Conservation (phyloP, 2,329 filamentous ascomycete genomes). For the Neofusicoccum ribis region DNA sequence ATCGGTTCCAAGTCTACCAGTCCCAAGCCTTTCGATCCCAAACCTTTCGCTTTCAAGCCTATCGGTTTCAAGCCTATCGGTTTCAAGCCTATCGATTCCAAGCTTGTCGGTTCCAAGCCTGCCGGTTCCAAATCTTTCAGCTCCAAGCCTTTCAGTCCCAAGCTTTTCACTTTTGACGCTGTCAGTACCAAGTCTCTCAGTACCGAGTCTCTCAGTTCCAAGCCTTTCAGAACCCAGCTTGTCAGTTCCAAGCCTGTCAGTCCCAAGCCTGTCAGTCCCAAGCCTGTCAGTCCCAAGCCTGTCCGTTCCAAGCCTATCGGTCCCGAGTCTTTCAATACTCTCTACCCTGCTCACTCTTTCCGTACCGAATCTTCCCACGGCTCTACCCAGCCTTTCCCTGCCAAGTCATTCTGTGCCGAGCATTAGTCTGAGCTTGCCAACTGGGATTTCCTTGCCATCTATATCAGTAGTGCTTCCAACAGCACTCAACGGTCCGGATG, state of each 20-base stretch:
- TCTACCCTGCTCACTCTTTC: not conserved
- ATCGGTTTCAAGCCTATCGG: not conserved
- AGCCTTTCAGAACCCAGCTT: not conserved
- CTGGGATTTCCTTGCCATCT: too few species aligned
- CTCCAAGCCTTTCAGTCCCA: not conserved
- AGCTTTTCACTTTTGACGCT: not conserved
- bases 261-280: not conserved
- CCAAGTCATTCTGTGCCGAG: too few species aligned
- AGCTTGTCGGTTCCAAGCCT: not conserved
- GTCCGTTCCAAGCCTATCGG: not conserved
- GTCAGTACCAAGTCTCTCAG: not conserved
- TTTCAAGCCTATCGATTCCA: not conserved
- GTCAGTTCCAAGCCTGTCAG: not conserved
- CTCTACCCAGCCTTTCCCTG: not conserved
- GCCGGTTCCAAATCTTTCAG: not conserved
- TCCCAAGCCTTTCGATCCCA: not conserved
- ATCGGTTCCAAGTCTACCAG: not conserved
- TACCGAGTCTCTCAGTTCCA: not conserved
- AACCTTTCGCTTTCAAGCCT: not conserved
- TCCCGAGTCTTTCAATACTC: not conserved
- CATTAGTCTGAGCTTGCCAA: too few species aligned
- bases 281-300: not conserved
- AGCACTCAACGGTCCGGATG: too few species aligned
- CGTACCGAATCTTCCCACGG: not conserved
- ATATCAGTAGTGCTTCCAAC: too few species aligned